Base-by-base conservation (phyloP, 2,329 filamentous ascomycete genomes). In the Pseudocercospora cruenta region DNA sequence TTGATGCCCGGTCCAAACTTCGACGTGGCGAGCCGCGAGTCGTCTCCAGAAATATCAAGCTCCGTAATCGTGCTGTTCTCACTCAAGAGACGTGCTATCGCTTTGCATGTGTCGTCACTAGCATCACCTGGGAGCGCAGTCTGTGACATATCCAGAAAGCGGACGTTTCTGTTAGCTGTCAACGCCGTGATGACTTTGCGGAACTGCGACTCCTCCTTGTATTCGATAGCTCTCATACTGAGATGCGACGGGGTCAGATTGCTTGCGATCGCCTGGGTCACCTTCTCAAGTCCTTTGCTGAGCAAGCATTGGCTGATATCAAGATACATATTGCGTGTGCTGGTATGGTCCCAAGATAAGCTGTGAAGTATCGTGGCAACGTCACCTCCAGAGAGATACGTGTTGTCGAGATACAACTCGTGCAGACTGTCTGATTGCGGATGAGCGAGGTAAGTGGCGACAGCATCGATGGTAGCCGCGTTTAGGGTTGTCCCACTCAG, bases 21-120 rank as follows among this genome's bases (percentile, higher is more conserved):
- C 2, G 88, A 88, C 3, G 88, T 88, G 72, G 91, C 90, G n/a
- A 92, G 77, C 71, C 90, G 86, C 5, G 90, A 89, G 69, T 89
- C 88, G 72, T 91, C 90, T 8, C 90, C 90, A 26, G 89, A 91
- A 53, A 92, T 88, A 74, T 91, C 87, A 12, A 92, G 79, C 74
- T 88, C 88, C 70, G 88, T 83, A 1, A 92, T 79, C 0, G 86
- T 88, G n/a, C 82, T 82, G 67, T 92, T 92, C 60, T 89, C 84
- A 36, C 87, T 86, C 71, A 92, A 89, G 78, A 92, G 85, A 58
- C 82, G 76, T 67, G 88, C 85, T 63, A 92, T 77, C 14, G 87
- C 84, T 66, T 85, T 84, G 72, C 88, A 91, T 0, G 89, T 91
- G 64, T 90, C 88, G 9, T 86, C 84, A 8, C 87, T 86, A 2